A percentile compares a stretch with the other conserved stretches of the same genome.
phyloP scores from a whole-genome alignment of 305 asterid species.

The Fraxinus sp. region DNA sequence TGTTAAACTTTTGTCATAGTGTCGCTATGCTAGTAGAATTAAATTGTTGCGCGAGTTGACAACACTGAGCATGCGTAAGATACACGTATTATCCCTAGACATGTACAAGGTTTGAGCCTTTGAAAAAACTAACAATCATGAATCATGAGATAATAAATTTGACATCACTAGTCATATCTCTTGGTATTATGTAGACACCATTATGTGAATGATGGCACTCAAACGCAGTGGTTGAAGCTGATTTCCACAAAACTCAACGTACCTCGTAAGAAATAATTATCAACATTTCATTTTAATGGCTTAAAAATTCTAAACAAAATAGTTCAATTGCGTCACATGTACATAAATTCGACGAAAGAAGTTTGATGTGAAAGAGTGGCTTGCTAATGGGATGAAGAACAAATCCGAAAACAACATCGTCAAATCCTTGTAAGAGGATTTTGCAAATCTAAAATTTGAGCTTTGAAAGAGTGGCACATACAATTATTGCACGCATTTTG shows the following conservation, averaged over 20 bases:
- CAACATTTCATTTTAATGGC: background rate
- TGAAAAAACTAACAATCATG: background rate
- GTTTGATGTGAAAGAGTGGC: background rate
- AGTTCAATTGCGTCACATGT: background rate
- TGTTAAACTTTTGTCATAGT: no score
- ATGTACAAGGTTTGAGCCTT: background rate
- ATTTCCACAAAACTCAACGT: background rate
- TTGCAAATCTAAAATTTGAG: background rate
- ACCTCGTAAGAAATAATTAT: background rate
- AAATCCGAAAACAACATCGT: background rate
- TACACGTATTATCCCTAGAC: background rate
- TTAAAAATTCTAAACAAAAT: no score
- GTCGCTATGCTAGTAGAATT: no score
- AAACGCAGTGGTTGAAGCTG: background rate
- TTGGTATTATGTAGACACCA: background rate
- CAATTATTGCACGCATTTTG: background rate
- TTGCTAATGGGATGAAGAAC: background rate
- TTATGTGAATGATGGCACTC: background rate
- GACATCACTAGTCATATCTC: background rate
- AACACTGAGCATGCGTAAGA: background rate
- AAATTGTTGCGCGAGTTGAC: background rate
- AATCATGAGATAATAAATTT: background rate
- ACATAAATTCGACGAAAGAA: background rate
- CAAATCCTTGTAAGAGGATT: background rate
- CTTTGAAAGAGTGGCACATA: background rate